A percentile compares a stretch with the other conserved stretches of the same genome.
Evolutionary conservation across 2,329 filamentous ascomycete species (phyloP).

Genomic region (Ophiosphaerella herpotricha): DNA sequence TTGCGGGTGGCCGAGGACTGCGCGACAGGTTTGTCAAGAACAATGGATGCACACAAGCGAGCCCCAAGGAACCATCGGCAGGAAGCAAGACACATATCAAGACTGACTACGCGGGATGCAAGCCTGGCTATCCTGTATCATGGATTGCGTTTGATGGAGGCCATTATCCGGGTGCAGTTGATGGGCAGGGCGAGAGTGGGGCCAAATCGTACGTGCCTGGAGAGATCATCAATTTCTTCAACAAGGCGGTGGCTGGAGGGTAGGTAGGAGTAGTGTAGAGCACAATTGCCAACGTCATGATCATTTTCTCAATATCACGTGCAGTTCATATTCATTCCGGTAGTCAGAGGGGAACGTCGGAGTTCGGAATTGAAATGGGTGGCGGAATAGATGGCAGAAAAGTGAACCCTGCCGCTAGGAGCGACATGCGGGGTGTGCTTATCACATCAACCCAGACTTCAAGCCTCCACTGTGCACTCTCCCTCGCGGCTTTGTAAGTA

Average conservation of each 20-base stretch:
- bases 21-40: constrained; percentile 46
- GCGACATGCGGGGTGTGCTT: neutral
- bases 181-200: constrained; percentile 12
- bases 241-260: neutral
- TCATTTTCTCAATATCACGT: too few species aligned
- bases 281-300: too few species aligned
- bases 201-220: constrained; percentile 15
- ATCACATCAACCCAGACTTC: neutral
- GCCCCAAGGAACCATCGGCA: constrained; percentile 17
- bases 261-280: too few species aligned
- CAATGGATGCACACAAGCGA: constrained; percentile 41
- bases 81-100: constrained; percentile 14
- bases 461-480: neutral
- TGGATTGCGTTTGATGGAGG: constrained; percentile 31
- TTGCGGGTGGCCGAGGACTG: constrained; percentile 38
- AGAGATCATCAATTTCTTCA: constrained; percentile 19
- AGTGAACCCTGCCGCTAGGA: neutral
- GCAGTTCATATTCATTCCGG: neutral
- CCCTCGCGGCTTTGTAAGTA: neutral
- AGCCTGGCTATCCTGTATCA: constrained; percentile 36
- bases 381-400: too few species aligned
- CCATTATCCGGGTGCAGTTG: constrained; percentile 23
- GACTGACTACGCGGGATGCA: constrained; percentile 29
- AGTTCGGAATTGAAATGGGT: too few species aligned
- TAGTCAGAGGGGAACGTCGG: neutral